Base-by-base conservation (phyloP, 2,329 filamentous ascomycete species). In the Kalmusia sp. region DNA sequence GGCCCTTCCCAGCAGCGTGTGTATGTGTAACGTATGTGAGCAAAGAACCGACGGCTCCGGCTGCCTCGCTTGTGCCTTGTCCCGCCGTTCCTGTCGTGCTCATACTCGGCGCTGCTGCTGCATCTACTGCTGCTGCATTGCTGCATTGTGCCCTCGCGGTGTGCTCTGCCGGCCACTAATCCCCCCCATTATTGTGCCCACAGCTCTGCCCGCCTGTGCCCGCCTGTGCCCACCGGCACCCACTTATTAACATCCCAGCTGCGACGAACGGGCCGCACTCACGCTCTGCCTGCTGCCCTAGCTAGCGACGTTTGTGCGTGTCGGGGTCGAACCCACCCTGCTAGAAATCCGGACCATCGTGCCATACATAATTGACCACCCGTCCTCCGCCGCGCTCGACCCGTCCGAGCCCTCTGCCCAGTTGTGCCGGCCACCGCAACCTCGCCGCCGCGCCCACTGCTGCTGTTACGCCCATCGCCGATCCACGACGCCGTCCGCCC, bases 271-370 rank as follows among this genome's bases (percentile, higher is more conserved):
- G 60, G 62, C 61, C 62, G 64, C 52, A 59, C 56, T 59, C 49
- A 48, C 54, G 57, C 59, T 55, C 49, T 27, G 38, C 35, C 24
- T n/a, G n/a, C n/a, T 28, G 37, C 43, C 52, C 50, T n/a, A n/a
- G n/a, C 51, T 59, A 62, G 64, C 62, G 53, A 64, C 53, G 61
- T 62, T 66, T 62, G 65, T 59, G 65, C 62, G 52, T 58, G 57
- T 65, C 60, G 63, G 63, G 58, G 57, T 57, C 59, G 57, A 60
- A 61, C 62, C 68, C 68, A 64, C 60, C 56, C 48, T 58, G 52
- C 57, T 67, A 65, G 67, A 52, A 61, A 52, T 49, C 57, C 51
- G 58, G 62, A 52, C 52, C 55, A 27, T 31, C 14, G 14, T 25
- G 47, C 47, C 12, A 15, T 68, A 69, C 62, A 65, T 64, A 65